Conservation (phyloP, 176 grass and related monocot species). For the Guadua angustifolia region DNA sequence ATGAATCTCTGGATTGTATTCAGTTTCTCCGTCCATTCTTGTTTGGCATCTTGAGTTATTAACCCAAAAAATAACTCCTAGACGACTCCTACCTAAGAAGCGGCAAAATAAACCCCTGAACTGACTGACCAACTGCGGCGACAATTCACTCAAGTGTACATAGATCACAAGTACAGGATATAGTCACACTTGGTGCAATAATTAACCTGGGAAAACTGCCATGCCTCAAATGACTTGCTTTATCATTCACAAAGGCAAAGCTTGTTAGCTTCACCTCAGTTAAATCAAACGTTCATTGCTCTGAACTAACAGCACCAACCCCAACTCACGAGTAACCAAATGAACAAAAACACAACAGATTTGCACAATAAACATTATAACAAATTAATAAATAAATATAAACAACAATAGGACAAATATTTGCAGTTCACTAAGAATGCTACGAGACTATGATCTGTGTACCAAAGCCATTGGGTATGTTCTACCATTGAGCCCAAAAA, state of each 20-base stretch:
- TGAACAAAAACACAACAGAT: neutral
- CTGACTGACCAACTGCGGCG: too few relatives aligned
- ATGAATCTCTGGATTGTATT: neutral
- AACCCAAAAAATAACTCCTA: neutral
- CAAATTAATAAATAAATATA: conserved; percentile 20
- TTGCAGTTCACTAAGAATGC: conserved; percentile 42
- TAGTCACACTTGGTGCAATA: neutral
- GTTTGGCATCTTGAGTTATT: neutral
- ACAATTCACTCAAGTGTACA: too few relatives aligned
- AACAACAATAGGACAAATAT: conserved; percentile 25
- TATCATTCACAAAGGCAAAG: neutral
- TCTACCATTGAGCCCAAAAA: conserved; percentile 23
- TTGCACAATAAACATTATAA: neutral
- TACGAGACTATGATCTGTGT: conserved; percentile 23
- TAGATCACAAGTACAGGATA: too few relatives aligned
- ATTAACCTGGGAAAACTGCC: neutral
- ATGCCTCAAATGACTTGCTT: neutral
- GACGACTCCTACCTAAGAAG: too few relatives aligned
- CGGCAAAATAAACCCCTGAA: too few relatives aligned
- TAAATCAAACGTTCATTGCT: neutral
- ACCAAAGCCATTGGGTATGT: neutral
- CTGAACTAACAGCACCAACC: neutral
- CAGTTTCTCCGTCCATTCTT: neutral
- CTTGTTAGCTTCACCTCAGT: neutral
- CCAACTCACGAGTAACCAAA: neutral